Evolutionary conservation across 352 stramenopile species (phyloP).

Genomic region (Blastocystis sp.): DNA sequence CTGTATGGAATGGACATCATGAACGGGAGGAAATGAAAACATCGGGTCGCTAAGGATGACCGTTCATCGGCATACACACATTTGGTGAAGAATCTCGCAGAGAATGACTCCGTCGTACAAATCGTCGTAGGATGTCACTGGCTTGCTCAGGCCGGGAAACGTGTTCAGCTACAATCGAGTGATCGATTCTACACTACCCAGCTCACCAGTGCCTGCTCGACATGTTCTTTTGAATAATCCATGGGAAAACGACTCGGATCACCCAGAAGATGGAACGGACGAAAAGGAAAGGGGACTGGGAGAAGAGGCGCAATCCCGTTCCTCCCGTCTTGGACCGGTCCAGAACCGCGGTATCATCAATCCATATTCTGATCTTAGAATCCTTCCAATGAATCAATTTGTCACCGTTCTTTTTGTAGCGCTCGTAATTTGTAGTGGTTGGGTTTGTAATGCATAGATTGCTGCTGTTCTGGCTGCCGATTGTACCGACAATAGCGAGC

Average conservation of each 20-base stretch:
- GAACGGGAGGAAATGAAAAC: background rate
- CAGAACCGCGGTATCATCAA: conserved; percentile 50
- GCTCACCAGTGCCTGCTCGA: background rate
- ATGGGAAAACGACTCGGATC: background rate
- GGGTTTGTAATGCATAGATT: conserved; percentile 24
- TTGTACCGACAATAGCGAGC: background rate
- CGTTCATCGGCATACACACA: background rate
- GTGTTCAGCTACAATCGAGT: conserved; percentile 5
- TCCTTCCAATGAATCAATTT: conserved; percentile 16
- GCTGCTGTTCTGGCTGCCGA: background rate
- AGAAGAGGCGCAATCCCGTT: no score
- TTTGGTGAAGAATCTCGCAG: conserved; percentile 10
- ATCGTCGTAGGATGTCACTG: conserved; percentile 29
- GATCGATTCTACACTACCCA: background rate
- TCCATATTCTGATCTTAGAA: conserved; percentile 11
- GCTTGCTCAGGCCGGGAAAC: conserved; percentile 5
- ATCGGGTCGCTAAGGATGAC: background rate
- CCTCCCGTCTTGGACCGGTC: no score
- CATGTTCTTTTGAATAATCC: background rate
- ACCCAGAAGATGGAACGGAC: no score
- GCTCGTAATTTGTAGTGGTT: background rate
- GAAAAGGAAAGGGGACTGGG: no score
- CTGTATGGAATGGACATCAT: background rate
- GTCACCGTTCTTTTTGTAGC: background rate
- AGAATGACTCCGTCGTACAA: conserved; percentile 33